phyloP scores from a whole-genome alignment of 2,329 filamentous ascomycete species.

The Stachybotrys echinatus region DNA sequence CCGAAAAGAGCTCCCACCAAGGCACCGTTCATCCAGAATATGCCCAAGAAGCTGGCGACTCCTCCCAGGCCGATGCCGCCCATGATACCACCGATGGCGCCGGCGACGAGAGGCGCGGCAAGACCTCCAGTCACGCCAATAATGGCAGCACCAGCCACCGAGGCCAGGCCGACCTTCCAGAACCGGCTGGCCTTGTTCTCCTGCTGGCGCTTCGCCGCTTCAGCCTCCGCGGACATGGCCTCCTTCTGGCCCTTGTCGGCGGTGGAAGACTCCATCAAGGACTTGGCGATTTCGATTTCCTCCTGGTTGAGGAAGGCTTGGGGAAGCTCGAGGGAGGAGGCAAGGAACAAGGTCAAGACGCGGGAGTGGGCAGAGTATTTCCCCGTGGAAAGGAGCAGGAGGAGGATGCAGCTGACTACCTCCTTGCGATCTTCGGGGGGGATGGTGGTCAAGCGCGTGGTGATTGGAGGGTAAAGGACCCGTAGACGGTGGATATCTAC shows the following conservation, averaged over 20 bases:
- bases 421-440: slow-evolving; percentile 54
- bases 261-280: slow-evolving; percentile 62
- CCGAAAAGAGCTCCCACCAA: slow-evolving; percentile 85
- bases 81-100: slow-evolving; percentile 79
- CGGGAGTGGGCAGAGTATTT: slow-evolving; percentile 72
- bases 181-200: slow-evolving; percentile 65
- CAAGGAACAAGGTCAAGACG: slow-evolving; percentile 60
- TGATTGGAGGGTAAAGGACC: slow-evolving; percentile 46
- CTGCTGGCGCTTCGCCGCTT: slow-evolving; percentile 67
- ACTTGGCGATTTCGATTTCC: slow-evolving; percentile 71
- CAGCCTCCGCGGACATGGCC: slow-evolving; percentile 67
- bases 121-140: slow-evolving; percentile 90
- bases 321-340: slow-evolving; percentile 61
- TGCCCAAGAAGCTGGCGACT: slow-evolving; percentile 78
- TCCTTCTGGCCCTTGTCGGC: slow-evolving; percentile 32
- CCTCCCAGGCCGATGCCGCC: slow-evolving; percentile 80
- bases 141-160: slow-evolving; percentile 79
- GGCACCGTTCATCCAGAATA: slow-evolving; percentile 80
- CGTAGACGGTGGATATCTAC: slow-evolving; percentile 41
- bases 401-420: slow-evolving; percentile 62
- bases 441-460: slow-evolving; percentile 50
- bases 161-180: slow-evolving; percentile 89
- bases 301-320: slow-evolving; percentile 58
- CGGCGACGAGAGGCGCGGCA: slow-evolving; percentile 83
- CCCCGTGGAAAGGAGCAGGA: slow-evolving; percentile 66